Percentiles rank a stretch among this genome's conserved stretches.
These are phyloP conservation scores for Penicillium sp. DNA, from an alignment of 2,329 filamentous ascomycete species.

Conservation along the genomic window DNA sequence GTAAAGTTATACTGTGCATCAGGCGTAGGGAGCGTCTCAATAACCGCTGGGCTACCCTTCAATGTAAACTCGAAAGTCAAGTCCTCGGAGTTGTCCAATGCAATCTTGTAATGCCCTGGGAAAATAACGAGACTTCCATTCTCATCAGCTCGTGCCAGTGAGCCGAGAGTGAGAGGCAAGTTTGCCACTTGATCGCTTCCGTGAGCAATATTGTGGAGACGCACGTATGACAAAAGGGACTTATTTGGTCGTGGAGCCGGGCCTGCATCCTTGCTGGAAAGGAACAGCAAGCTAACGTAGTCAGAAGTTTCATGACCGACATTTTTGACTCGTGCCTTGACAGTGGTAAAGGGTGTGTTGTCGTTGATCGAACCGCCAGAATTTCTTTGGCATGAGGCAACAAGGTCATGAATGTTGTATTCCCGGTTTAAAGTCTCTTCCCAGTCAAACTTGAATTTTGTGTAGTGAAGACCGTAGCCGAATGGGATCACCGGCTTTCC, in stretches of 20 bases:
- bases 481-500: constrained; percentile 38
- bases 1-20: constrained; percentile 8
- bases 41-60: constrained; percentile 2
- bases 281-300: constrained; percentile 10
- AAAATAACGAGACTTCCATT: constrained; percentile 16
- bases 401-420: not conserved
- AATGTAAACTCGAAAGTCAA: constrained; percentile 6
- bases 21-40: constrained; percentile 9
- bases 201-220: constrained; percentile 6
- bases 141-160: constrained; percentile 18
- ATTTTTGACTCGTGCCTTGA: constrained; percentile 1
- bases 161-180: constrained; percentile 14
- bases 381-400: constrained; percentile 1
- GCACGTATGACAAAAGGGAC: constrained; percentile 13
- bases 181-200: not conserved
- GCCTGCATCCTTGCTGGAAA: constrained; percentile 9
- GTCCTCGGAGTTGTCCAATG: constrained; percentile 7
- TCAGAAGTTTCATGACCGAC: constrained; percentile 7
- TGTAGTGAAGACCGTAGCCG: constrained; percentile 47
- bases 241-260: constrained; percentile 15
- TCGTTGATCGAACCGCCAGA: not conserved
- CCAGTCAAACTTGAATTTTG: constrained; percentile 33
- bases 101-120: constrained; percentile 16
- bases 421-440: constrained; percentile 1
- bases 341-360: not conserved